Conservation (phyloP, 2,329 filamentous ascomycete species). For the Aureobasidium namibiae region DNA sequence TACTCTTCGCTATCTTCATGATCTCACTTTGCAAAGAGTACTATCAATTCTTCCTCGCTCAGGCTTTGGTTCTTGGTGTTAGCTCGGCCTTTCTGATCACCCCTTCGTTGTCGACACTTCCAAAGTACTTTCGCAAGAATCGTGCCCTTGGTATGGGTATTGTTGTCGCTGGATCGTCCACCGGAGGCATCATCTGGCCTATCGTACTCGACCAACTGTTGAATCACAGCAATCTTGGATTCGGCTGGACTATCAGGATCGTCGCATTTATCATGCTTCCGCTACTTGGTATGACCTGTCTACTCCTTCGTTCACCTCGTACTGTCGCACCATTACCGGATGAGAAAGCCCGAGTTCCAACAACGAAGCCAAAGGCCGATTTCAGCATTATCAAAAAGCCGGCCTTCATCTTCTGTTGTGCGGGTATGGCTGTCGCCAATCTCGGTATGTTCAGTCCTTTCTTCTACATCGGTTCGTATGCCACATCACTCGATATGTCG, state of each 20-base stretch:
- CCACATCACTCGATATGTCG: conserved; percentile 21
- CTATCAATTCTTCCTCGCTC: conserved; percentile 46
- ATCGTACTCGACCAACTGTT: conserved; percentile 42
- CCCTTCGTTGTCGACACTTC: conserved; percentile 38
- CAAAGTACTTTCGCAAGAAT: conserved; percentile 40
- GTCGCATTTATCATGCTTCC: conserved; percentile 44
- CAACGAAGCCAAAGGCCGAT: conserved; percentile 16
- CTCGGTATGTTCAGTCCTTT: conserved; percentile 30
- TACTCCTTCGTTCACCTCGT: background rate
- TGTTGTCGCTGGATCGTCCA: conserved; percentile 38
- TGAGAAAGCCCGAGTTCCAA: background rate
- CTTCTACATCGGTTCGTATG: conserved; percentile 33
- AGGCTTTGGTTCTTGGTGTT: conserved; percentile 39
- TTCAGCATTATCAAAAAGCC: conserved; percentile 17
- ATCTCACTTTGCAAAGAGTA: conserved; percentile 37
- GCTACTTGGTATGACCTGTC: conserved; percentile 29
- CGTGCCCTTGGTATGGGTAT: conserved; percentile 41
- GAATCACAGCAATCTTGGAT: conserved; percentile 38
- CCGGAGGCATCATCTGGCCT: conserved; percentile 46
- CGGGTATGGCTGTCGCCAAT: conserved; percentile 18
- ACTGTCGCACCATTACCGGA: no score
- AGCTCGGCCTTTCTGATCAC: conserved; percentile 36
- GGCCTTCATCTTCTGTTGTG: conserved; percentile 20
- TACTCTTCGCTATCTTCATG: conserved; percentile 33
- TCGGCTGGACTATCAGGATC: conserved; percentile 46